These are phyloP conservation scores for Discostella pseudostelligera DNA, from an alignment of 108 stramenopile species.

Conservation along the genomic window DNA sequence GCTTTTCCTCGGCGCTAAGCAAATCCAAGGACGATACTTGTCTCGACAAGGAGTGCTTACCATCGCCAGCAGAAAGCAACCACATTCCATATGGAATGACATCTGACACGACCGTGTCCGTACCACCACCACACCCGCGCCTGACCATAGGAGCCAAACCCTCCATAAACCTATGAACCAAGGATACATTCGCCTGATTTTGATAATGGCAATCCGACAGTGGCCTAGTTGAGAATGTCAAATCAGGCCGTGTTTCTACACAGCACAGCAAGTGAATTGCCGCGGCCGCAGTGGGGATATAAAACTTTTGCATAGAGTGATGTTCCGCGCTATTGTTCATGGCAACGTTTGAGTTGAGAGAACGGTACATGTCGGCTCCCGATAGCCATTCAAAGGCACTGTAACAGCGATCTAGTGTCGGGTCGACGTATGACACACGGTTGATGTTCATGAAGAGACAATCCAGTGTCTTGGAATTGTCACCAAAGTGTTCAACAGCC, in stretches of 20 bases:
- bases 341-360: slow-evolving; percentile 36
- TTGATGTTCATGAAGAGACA: slow-evolving; percentile 70
- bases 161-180: slow-evolving; percentile 70
- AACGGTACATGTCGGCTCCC: slow-evolving; percentile 50
- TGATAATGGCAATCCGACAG: slow-evolving; percentile 59
- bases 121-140: slow-evolving; percentile 34
- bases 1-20: slow-evolving; percentile 55
- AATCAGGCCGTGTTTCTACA: slow-evolving; percentile 68
- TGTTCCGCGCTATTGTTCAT: slow-evolving; percentile 53
- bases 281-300: slow-evolving; percentile 66
- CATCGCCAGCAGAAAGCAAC: slow-evolving; percentile 72
- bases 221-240: slow-evolving; percentile 63
- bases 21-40: slow-evolving; percentile 73
- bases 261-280: slow-evolving; percentile 79
- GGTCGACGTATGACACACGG: slow-evolving; percentile 75
- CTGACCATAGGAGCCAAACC: slow-evolving; percentile 52
- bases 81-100: slow-evolving; percentile 68
- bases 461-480: slow-evolving; percentile 66
- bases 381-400: slow-evolving; percentile 70
- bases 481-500: slow-evolving; percentile 62
- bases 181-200: slow-evolving; percentile 56
- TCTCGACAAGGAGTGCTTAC: slow-evolving; percentile 53
- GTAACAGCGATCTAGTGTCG: slow-evolving; percentile 73
- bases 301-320: slow-evolving; percentile 45
- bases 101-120: slow-evolving; percentile 49